phyloP scores from a whole-genome alignment of 345 rosid genomes.

The Eucalyptus curtisii region DNA sequence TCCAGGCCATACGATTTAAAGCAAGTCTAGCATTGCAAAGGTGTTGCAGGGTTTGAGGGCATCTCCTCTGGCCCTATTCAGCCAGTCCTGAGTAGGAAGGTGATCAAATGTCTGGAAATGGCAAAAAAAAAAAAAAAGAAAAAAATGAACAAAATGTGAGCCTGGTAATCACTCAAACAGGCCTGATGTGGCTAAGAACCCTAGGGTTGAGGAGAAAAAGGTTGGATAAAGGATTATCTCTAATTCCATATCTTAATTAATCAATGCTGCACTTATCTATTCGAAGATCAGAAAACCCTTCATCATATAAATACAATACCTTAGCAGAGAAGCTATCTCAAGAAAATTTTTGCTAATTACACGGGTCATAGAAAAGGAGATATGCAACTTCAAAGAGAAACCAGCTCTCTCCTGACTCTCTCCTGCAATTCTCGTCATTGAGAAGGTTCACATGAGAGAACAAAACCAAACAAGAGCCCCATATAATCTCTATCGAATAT shows the following conservation, averaged over 20 bases:
- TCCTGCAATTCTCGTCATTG: background rate
- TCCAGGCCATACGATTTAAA: slow-evolving; percentile 24
- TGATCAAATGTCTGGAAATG: slow-evolving; percentile 46
- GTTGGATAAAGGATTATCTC: background rate
- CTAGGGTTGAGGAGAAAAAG: background rate
- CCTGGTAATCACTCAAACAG: background rate
- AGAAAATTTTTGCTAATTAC: background rate
- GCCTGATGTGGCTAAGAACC: background rate
- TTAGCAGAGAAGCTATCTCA: background rate
- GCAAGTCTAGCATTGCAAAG: slow-evolving; percentile 24
- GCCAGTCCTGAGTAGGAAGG: slow-evolving; percentile 23
- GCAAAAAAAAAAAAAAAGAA: background rate
- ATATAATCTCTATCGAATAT: background rate
- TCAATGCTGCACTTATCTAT: background rate
- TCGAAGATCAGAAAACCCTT: background rate
- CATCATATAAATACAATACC: background rate
- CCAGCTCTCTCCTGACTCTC: background rate
- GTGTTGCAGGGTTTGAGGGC: slow-evolving; percentile 30
- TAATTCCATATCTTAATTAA: background rate
- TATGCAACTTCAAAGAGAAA: background rate
- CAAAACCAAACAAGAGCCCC: background rate
- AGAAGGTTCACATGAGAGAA: background rate
- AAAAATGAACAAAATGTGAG: too few species aligned
- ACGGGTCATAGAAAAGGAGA: background rate
- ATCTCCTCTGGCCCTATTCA: slow-evolving; percentile 24